phyloP scores from a whole-genome alignment of 345 rosid species.

The Limnanthes douglasii region DNA sequence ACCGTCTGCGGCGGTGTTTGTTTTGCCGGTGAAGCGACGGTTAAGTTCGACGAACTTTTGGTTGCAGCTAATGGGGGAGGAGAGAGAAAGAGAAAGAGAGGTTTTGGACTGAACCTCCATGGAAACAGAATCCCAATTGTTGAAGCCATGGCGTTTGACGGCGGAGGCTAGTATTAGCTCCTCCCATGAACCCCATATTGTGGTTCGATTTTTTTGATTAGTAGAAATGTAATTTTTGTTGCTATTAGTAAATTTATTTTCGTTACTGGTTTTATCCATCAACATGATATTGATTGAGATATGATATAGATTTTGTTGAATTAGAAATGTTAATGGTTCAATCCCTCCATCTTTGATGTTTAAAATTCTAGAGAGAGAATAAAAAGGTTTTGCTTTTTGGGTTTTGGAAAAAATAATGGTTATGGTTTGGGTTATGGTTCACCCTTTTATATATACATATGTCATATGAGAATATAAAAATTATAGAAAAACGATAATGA shows the following conservation, averaged over 20 bases:
- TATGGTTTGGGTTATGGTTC: too few species aligned
- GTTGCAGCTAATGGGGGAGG: conserved; percentile 32
- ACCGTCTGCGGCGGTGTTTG: not conserved
- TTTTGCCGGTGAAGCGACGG: conserved; percentile 26
- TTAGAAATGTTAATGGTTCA: not conserved
- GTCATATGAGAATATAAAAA: too few species aligned
- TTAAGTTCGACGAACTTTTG: conserved; percentile 53
- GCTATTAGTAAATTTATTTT: too few species aligned
- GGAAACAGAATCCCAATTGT: conserved; percentile 66
- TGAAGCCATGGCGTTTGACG: conserved; percentile 64
- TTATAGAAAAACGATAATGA: too few species aligned
- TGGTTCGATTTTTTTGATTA: not conserved
- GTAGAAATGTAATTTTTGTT: not conserved
- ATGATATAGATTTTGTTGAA: too few species aligned
- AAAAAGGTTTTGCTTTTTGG: too few species aligned
- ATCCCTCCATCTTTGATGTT: conserved; percentile 1
- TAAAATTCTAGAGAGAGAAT: too few species aligned
- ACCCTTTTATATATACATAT: too few species aligned
- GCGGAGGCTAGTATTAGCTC: conserved; percentile 67
- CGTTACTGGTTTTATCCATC: not conserved
- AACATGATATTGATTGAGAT: not conserved
- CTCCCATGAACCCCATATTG: conserved; percentile 67
- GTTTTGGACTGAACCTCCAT: conserved; percentile 47
- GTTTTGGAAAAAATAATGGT: too few species aligned
- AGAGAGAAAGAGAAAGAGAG: conserved; percentile 22